Evolutionary conservation across 805 yeast genomes (phyloP), one percentile per base, ranked within the genome.

Genomic region (Isabelozyma pseudorhagii): DNA sequence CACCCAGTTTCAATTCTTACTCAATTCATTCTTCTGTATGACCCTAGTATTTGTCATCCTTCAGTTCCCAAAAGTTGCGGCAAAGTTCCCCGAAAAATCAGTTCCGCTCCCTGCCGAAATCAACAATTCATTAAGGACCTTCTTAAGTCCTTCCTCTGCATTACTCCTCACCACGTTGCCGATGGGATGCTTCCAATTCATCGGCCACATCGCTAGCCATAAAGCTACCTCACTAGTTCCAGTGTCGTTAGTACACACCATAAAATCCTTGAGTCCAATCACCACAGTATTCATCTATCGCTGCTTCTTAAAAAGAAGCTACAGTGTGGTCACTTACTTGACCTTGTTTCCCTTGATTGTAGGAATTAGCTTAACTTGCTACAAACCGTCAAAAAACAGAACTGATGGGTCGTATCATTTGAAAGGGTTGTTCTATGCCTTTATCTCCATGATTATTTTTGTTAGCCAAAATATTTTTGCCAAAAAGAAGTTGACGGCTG

Each of bases 171-270:
- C 90, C 11, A 89, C 96, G 0, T 80, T 89, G 18, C 98, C 98
- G 15, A 90, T 93, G 96, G 98, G 97, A 7, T 73, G 84, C 52
- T 94, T 93, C 71, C 98, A 93, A 72, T 88, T 93, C 56, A 74
- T 85, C 17, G 99, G 98, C 17, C 98, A 93, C 67, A 83, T 92
- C 53, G 82, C 96, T 11, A 82, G 96, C 7, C 97, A 92, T 64
- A 87, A 88, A 62, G 93, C 98, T n/a, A 91, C 97, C 2, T 80
- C 92, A 2, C 67, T 88, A 52, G 89, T 94, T 46, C 97, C 97
- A 0, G 97, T 94, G n/a, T 88, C 97, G 5, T 71, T 92, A 55
- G 97, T 94, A 17, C 97, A 93, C 66, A 91, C 97, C 8, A 84
- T 93, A 58, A 94, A 94, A 71, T 94, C 97, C 1, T 73, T 93